Conservation (phyloP, 2,329 filamentous ascomycete genomes). For the Coniochaeta sp. region DNA sequence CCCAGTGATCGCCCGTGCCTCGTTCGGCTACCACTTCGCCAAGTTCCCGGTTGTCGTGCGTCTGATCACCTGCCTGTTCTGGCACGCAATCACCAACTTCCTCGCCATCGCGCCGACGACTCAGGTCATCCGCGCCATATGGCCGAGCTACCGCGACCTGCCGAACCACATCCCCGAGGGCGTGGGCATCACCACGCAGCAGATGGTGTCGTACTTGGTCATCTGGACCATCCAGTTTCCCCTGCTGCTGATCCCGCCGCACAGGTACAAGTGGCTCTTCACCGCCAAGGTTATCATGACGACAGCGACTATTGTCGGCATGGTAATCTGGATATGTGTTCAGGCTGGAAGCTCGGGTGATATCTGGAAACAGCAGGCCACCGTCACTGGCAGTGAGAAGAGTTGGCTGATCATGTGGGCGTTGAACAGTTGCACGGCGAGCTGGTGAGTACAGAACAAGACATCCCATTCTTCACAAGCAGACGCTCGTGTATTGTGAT, state of each 20-base stretch:
- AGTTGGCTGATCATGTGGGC: conserved; percentile 10
- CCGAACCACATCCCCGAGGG: conserved; percentile 35
- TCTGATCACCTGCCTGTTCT: conserved; percentile 18
- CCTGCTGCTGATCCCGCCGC: conserved; percentile 41
- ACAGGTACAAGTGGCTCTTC: conserved; percentile 38
- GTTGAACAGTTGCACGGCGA: conserved; percentile 10
- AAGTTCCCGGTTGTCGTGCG: conserved; percentile 15
- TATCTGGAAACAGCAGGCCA: conserved; percentile 8
- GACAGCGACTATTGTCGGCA: conserved; percentile 21
- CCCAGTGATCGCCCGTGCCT: conserved; percentile 12
- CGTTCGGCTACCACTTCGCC: conserved; percentile 16
- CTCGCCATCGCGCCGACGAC: conserved; percentile 6
- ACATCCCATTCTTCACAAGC: neutral
- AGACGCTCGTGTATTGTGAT: neutral
- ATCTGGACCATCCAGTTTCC: conserved; percentile 43
- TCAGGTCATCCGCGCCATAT: conserved; percentile 24
- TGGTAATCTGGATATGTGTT: conserved; percentile 17
- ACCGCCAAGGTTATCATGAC: conserved; percentile 29
- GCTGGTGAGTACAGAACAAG: neutral
- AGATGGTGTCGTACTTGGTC: conserved; percentile 42
- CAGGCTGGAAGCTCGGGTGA: conserved; percentile 16
- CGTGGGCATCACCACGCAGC: conserved; percentile 41
- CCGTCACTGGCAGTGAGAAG: conserved; percentile 1
- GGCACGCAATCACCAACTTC: conserved; percentile 14
- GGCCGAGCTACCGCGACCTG: conserved; percentile 38